Evolutionary conservation across 2,329 filamentous ascomycete species (phyloP).

Genomic region (Claviceps maximensis): DNA sequence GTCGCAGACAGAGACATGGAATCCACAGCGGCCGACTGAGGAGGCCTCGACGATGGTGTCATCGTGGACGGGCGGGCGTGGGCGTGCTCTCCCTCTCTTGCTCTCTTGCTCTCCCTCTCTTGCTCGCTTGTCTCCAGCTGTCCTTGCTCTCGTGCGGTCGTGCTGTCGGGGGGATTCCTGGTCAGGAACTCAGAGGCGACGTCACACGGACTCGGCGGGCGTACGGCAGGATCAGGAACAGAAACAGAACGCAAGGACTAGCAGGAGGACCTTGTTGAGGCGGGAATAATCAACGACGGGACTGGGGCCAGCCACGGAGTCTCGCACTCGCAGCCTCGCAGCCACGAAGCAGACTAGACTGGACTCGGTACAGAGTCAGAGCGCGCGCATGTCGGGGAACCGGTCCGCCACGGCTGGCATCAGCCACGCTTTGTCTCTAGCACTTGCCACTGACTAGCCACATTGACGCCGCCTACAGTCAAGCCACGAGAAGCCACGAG

Average conservation of each 20-base stretch:
- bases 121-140: neutral
- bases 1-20: neutral
- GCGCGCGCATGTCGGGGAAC: too few relatives aligned
- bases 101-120: neutral
- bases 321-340: too few relatives aligned
- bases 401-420: neutral
- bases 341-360: neutral
- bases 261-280: neutral
- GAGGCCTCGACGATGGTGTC: slow-evolving; percentile 20
- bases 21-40: slow-evolving; percentile 15
- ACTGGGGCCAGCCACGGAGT: too few relatives aligned
- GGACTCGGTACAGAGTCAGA: too few relatives aligned
- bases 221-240: neutral
- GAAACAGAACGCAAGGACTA: neutral
- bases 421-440: neutral
- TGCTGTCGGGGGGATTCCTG: slow-evolving; percentile 3
- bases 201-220: slow-evolving; percentile 6
- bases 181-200: slow-evolving; percentile 3
- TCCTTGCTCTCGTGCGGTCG: slow-evolving; percentile 5
- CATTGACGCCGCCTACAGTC: too few relatives aligned
- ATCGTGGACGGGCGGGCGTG: slow-evolving; percentile 3
- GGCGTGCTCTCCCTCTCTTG: neutral
- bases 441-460: too few relatives aligned
- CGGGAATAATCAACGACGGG: neutral
- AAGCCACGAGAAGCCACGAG: neutral